Evolutionary conservation across 768 basidiomycete species (phyloP).

Genomic region (Mycena kentingensis): DNA sequence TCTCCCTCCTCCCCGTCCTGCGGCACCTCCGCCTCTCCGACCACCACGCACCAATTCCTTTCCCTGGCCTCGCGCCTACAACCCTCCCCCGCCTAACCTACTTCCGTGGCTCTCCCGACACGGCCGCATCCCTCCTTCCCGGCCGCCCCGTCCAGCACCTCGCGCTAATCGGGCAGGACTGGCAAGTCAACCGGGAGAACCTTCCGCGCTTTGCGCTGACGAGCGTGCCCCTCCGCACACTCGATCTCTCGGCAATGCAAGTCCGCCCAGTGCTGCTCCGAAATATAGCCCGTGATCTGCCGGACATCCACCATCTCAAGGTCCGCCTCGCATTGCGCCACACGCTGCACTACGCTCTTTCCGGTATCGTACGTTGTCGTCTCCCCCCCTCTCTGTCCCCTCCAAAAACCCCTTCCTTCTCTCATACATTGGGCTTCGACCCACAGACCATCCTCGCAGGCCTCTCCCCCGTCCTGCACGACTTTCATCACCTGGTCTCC

Average conservation of each 20-base stretch:
- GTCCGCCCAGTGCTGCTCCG: constrained; percentile 59
- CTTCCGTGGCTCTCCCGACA: constrained; percentile 61
- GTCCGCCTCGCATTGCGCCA: constrained; percentile 64
- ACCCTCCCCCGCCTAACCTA: constrained; percentile 51
- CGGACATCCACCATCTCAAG: constrained; percentile 51
- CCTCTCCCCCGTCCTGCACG: constrained; percentile 56
- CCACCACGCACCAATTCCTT: constrained; percentile 42
- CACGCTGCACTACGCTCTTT: constrained; percentile 63
- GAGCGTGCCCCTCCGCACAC: constrained; percentile 47
- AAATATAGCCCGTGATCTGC: constrained; percentile 54
- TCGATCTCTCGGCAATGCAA: constrained; percentile 63
- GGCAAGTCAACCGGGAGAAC: constrained; percentile 54
- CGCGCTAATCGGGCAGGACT: constrained; percentile 57
- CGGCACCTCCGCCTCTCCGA: constrained; percentile 51
- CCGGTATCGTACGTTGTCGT: constrained; percentile 59
- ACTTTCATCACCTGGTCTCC: constrained; percentile 48
- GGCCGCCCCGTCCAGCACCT: constrained; percentile 61
- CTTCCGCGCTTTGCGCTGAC: constrained; percentile 52
- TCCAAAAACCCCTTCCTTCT: no score
- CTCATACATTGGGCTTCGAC: no score
- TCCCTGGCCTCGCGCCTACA: constrained; percentile 35
- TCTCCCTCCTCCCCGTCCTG: constrained; percentile 42
- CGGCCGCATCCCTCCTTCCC: constrained; percentile 62
- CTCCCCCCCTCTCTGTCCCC: constrained; percentile 14
- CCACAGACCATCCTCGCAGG: constrained; percentile 57